phyloP scores from a whole-genome alignment of 2,329 filamentous ascomycete genomes.

The Pestalotiopsis sp. region DNA sequence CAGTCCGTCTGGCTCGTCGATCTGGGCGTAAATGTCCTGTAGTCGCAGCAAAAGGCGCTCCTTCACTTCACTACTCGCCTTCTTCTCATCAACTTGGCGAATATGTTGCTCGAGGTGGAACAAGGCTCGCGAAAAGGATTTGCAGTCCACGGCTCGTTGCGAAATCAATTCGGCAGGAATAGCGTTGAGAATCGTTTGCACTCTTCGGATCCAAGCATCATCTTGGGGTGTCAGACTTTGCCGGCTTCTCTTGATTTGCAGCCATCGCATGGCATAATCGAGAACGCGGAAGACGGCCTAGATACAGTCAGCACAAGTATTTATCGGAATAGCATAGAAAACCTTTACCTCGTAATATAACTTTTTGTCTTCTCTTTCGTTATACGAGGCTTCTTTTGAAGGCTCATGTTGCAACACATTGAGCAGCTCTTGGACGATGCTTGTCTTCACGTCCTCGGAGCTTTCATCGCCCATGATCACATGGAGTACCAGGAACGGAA shows the following conservation, averaged over 20 bases:
- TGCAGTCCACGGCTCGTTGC: constrained; percentile 86
- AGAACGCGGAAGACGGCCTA: constrained; percentile 87
- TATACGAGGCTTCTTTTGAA: constrained; percentile 53
- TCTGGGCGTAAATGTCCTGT: constrained; percentile 94
- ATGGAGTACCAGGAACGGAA: constrained; percentile 87
- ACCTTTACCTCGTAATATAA: constrained; percentile 79
- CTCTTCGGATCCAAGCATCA: constrained; percentile 51
- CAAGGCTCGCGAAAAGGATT: constrained; percentile 86
- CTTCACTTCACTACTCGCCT: constrained; percentile 52
- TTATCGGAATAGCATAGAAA: neutral
- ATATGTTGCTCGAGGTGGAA: constrained; percentile 96
- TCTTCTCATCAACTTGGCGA: constrained; percentile 48
- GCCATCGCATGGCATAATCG: constrained; percentile 90
- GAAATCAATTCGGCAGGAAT: constrained; percentile 79
- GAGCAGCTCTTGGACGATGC: constrained; percentile 74
- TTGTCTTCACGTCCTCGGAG: constrained; percentile 62
- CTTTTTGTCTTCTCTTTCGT: constrained; percentile 75
- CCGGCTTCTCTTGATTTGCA: constrained; percentile 70
- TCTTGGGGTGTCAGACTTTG: constrained; percentile 39
- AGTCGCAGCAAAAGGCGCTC: constrained; percentile 74
- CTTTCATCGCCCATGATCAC: constrained; percentile 72
- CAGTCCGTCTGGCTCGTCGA: constrained; percentile 95
- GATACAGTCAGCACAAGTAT: constrained; percentile 24
- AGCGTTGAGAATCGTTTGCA: constrained; percentile 54
- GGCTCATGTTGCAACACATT: constrained; percentile 70